Evolutionary conservation across 2,329 filamentous ascomycete species (phyloP).

Genomic region (Xylaria sp.): DNA sequence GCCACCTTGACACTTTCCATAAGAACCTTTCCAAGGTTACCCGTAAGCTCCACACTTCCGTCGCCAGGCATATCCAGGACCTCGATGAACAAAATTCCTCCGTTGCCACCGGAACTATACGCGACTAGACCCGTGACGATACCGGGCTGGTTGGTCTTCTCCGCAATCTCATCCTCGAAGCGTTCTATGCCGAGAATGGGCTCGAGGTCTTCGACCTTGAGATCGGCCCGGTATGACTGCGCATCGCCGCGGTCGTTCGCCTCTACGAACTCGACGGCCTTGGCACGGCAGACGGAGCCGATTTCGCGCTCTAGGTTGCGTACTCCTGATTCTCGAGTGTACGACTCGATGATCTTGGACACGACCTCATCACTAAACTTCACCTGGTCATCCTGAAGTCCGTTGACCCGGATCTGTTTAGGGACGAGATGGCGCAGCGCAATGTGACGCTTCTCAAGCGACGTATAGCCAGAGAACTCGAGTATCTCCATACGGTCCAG

Average conservation of each 20-base stretch:
- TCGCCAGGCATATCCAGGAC: slow-evolving; percentile 94
- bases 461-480: slow-evolving; percentile 88
- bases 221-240: slow-evolving; percentile 64
- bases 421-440: slow-evolving; percentile 89
- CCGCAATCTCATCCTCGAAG: slow-evolving; percentile 92
- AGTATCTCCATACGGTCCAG: slow-evolving; percentile 98
- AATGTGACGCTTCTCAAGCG: slow-evolving; percentile 93
- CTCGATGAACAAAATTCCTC: slow-evolving; percentile 96
- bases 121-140: slow-evolving; percentile 95
- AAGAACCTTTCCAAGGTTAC: slow-evolving; percentile 91
- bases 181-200: slow-evolving; percentile 86
- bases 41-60: slow-evolving; percentile 88
- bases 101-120: slow-evolving; percentile 87
- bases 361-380: slow-evolving; percentile 75
- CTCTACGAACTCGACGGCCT: slow-evolving; percentile 92
- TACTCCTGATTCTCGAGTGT: slow-evolving; percentile 93
- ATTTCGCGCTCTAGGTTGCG: slow-evolving; percentile 95
- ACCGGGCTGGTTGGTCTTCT: slow-evolving; percentile 75
- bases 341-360: slow-evolving; percentile 91
- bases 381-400: slow-evolving; percentile 70
- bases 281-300: slow-evolving; percentile 86
- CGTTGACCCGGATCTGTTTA: slow-evolving; percentile 90
- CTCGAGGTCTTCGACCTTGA: slow-evolving; percentile 78
- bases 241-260: slow-evolving; percentile 69
- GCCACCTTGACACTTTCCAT: slow-evolving; percentile 97